These are phyloP conservation scores for Boletus subcaerulescens DNA, from an alignment of 768 basidiomycete genomes.

Conservation along the genomic window DNA sequence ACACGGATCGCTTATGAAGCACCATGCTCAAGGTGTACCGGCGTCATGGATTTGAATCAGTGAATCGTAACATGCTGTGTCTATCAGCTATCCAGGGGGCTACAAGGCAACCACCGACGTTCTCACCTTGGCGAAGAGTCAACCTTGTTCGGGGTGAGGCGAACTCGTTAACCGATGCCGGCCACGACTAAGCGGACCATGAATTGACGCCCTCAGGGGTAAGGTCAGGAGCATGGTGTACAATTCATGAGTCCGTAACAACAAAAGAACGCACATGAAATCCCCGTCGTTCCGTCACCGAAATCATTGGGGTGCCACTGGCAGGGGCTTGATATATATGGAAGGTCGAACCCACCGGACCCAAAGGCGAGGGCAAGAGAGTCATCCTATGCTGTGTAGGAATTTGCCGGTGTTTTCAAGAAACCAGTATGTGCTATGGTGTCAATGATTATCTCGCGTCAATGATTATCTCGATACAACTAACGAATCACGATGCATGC, in stretches of 20 bases:
- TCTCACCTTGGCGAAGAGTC: slow-evolving; percentile 5
- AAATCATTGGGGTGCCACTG: background rate
- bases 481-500: slow-evolving; percentile 5
- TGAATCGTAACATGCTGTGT: slow-evolving; percentile 10
- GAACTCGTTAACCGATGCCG: slow-evolving; percentile 6
- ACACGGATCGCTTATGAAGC: slow-evolving; percentile 8
- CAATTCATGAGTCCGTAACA: background rate
- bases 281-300: background rate
- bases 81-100: background rate
- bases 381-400: background rate
- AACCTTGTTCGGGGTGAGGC: background rate
- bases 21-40: background rate
- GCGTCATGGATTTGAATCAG: background rate
- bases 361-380: background rate
- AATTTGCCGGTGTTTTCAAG: background rate
- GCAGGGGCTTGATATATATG: background rate
- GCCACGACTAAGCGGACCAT: background rate
- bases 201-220: background rate
- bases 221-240: background rate
- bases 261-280: slow-evolving; percentile 8
- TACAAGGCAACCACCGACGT: slow-evolving; percentile 13
- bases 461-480: background rate
- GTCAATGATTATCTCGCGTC: background rate
- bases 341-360: background rate
- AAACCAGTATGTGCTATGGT: background rate